Evolutionary conservation across 768 basidiomycete species (phyloP).

Genomic region (Suillus spraguei): DNA sequence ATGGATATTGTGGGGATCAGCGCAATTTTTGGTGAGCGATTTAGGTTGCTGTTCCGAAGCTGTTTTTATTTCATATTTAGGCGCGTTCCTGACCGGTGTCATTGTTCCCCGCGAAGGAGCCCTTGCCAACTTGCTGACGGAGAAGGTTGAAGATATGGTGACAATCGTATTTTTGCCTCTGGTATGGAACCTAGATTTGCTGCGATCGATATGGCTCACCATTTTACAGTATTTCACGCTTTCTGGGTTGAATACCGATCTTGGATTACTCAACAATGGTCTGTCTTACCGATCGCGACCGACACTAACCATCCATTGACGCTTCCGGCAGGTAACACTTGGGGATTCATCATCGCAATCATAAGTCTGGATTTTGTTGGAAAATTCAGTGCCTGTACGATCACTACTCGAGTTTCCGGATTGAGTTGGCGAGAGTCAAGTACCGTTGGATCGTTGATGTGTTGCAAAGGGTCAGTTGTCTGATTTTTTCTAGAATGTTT

Average conservation of each 20-base stretch:
- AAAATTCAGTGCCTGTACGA: slow-evolving; percentile 84
- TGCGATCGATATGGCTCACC: slow-evolving; percentile 6
- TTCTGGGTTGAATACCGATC: slow-evolving; percentile 87
- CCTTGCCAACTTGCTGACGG: slow-evolving; percentile 80
- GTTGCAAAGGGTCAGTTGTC: slow-evolving; percentile 82
- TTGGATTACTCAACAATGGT: slow-evolving; percentile 83
- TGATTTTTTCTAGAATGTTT: slow-evolving; percentile 17
- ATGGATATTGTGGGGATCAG: slow-evolving; percentile 95
- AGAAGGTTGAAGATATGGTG: slow-evolving; percentile 95
- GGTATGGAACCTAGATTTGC: slow-evolving; percentile 43
- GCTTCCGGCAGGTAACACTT: slow-evolving; percentile 59
- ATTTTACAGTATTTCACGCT: slow-evolving; percentile 82
- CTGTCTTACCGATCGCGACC: slow-evolving; percentile 6
- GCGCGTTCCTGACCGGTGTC: slow-evolving; percentile 80
- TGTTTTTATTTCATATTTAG: slow-evolving; percentile 33
- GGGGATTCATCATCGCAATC: slow-evolving; percentile 87
- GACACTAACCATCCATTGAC: neutral
- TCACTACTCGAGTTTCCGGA: slow-evolving; percentile 66
- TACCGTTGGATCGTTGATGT: slow-evolving; percentile 92
- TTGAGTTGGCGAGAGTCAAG: slow-evolving; percentile 83
- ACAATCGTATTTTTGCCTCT: slow-evolving; percentile 87
- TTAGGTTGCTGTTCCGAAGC: neutral
- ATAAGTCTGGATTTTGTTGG: slow-evolving; percentile 78
- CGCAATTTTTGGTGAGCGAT: slow-evolving; percentile 75
- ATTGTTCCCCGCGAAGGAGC: slow-evolving; percentile 88